Conservation (phyloP, 2,329 filamentous ascomycete species). For the Chrysoporthe deuterocubensis region DNA sequence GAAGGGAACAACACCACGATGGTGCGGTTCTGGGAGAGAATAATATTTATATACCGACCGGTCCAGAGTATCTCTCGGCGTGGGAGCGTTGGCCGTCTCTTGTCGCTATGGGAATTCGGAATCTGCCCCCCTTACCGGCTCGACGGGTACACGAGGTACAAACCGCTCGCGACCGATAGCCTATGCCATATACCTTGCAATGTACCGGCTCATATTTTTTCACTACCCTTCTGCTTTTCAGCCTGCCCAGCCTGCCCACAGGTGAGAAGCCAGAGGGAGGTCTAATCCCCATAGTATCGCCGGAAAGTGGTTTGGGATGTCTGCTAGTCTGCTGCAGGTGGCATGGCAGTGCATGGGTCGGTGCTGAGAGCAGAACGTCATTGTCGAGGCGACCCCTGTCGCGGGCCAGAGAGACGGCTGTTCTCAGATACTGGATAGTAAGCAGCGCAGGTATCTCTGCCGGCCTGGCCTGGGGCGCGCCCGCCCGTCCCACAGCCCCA, state of each 20-base stretch:
- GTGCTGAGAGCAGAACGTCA: conserved; percentile 25
- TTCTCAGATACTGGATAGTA: neutral
- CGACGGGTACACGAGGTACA: conserved; percentile 11
- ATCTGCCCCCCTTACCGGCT: neutral
- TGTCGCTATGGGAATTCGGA: neutral
- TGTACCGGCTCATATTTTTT: neutral
- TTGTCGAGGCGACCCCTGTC: conserved; percentile 13
- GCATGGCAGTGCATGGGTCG: conserved; percentile 15
- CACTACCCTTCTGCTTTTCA: neutral
- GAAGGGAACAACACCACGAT: neutral
- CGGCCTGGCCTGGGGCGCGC: neutral
- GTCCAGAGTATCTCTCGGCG: conserved; percentile 14
- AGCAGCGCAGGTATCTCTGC: conserved; percentile 12
- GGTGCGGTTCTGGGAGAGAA: neutral
- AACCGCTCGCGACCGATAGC: conserved; percentile 18
- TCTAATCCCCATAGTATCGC: conserved; percentile 11
- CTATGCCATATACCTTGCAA: conserved; percentile 18
- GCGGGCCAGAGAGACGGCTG: neutral
- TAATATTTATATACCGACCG: conserved; percentile 26
- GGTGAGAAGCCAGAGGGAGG: conserved; percentile 4
- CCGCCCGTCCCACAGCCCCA: neutral
- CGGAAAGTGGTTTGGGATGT: conserved; percentile 22
- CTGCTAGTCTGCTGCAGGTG: conserved; percentile 26
- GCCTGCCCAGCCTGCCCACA: conserved; percentile 1
- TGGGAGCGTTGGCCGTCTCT: conserved; percentile 18